These are phyloP conservation scores for Penicillium sp. DNA, from an alignment of 2,329 filamentous ascomycete genomes.

Conservation along the genomic window DNA sequence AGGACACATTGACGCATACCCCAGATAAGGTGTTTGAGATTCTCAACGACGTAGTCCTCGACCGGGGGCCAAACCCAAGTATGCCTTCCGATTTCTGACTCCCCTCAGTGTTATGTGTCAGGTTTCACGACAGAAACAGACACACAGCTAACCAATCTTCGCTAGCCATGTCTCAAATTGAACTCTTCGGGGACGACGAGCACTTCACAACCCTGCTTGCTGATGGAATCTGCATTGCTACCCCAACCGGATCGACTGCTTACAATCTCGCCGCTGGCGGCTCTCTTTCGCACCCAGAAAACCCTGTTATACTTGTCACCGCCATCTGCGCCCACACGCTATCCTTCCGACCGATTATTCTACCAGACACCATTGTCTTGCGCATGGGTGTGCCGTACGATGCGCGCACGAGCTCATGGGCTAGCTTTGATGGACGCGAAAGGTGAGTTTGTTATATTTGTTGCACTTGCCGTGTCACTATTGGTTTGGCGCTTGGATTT, in stretches of 20 bases:
- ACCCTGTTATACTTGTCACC: constrained; percentile 91
- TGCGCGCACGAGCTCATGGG: constrained; percentile 85
- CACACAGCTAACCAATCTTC: constrained; percentile 13
- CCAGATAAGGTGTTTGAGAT: constrained; percentile 86
- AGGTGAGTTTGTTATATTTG: constrained; percentile 47
- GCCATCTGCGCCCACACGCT: constrained; percentile 93
- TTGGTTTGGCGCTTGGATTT: background rate
- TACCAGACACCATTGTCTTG: constrained; percentile 93
- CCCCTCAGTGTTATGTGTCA: background rate
- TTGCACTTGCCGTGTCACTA: background rate
- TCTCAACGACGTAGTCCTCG: constrained; percentile 93
- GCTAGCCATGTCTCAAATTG: constrained; percentile 81
- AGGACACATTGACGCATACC: constrained; percentile 78
- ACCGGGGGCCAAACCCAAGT: constrained; percentile 90
- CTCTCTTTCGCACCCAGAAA: constrained; percentile 91
- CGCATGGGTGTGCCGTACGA: constrained; percentile 93
- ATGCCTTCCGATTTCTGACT: constrained; percentile 41
- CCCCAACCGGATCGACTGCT: constrained; percentile 89
- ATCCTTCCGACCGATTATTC: constrained; percentile 92
- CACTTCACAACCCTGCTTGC: constrained; percentile 93
- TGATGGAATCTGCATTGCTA: constrained; percentile 90
- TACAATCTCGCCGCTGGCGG: constrained; percentile 97
- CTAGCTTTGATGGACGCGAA: constrained; percentile 95
- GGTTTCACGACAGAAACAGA: background rate
- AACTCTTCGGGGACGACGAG: constrained; percentile 91